Base-by-base conservation (phyloP, 1,284 basidiomycete genomes). In the Malassezia caprae region DNA sequence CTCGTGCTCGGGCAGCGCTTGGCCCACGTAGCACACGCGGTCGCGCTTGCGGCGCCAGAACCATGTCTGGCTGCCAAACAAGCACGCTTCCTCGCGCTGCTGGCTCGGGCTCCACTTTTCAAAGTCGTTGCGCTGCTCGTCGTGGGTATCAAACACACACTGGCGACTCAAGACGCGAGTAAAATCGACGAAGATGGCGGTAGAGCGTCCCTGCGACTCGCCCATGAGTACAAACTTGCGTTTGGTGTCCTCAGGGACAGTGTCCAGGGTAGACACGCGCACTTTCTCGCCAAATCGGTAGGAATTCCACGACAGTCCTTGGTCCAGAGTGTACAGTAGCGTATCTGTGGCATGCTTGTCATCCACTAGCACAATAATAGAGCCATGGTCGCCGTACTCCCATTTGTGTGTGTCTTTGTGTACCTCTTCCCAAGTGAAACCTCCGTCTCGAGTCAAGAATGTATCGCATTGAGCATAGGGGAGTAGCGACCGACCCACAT, bases 321-420 rank as follows among this genome's bases (percentile, higher is more conserved):
- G 88, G 74, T 98, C 83, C 5, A 84, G 86, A 44, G 87, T 88
- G 77, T 85, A 96, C 59, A 90, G 76, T 34, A 96, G 82, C 62
- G 86, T 84, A 71, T 96, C 87, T 1, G 88, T 93, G 0, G 90
- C 82, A 56, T 86, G 85, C 74, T 96, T 90, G 75, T 98, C 94
- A 75, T 96, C 94, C 51, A 84, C 90, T 76, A 98, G 85, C 60
- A 98, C 79, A 32, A 98, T 80, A 57, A 98, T 81, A 0, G 90
- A 90, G 8, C 94, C 93, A 1, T 89, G 93, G 77, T 98, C 94
- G 32, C 93, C 93, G 69, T 90, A 96, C 72, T 94, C 90, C 90
- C 90, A 99, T 49, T 94, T 80, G 73, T 96, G 87, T 0, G 94
- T 91, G 66, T 94, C 91, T 75, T 98, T 98, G 78, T 90, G 89